These are phyloP conservation scores for Malus orientalis DNA, from an alignment of 306 rosid genomes.

Conservation along the genomic window DNA sequence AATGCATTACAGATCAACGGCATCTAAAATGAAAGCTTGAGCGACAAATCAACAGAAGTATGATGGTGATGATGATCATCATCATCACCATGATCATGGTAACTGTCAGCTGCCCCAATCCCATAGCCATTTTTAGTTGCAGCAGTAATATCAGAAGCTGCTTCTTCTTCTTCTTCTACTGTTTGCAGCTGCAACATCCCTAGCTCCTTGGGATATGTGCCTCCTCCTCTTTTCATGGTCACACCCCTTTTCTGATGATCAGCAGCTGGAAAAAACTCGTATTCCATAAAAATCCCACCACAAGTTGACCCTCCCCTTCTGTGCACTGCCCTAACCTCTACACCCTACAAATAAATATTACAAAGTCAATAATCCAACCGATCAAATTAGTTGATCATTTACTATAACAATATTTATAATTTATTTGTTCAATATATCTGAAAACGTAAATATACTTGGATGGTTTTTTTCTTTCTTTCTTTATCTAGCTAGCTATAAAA, in stretches of 20 bases:
- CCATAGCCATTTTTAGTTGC: slow-evolving; percentile 2
- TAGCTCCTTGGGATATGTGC: slow-evolving; percentile 43
- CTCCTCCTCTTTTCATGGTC: not conserved
- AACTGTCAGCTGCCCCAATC: slow-evolving; percentile 27
- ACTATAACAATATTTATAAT: not conserved
- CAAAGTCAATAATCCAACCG: not conserved
- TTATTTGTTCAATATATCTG: not conserved
- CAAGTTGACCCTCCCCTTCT: slow-evolving; percentile 40
- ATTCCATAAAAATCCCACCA: slow-evolving; percentile 52
- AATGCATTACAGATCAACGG: not conserved
- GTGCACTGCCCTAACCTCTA: slow-evolving; percentile 66
- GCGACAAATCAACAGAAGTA: slow-evolving; percentile 66
- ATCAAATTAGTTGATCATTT: not conserved
- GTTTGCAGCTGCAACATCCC: not conserved
- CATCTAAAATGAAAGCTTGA: slow-evolving; percentile 58
- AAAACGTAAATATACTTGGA: not conserved
- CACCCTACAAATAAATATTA: slow-evolving; percentile 27
- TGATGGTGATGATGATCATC: not conserved
- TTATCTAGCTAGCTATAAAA: not conserved
- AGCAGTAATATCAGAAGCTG: slow-evolving; percentile 28
- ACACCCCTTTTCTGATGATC: slow-evolving; percentile 24
- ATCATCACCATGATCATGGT: too few species aligned
- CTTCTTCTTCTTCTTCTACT: slow-evolving; percentile 20
- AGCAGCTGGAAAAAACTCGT: slow-evolving; percentile 67
- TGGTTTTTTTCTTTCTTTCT: too few species aligned